phyloP scores from a whole-genome alignment of 2,329 filamentous ascomycete species.

The Colletotrichum euphorbiae region DNA sequence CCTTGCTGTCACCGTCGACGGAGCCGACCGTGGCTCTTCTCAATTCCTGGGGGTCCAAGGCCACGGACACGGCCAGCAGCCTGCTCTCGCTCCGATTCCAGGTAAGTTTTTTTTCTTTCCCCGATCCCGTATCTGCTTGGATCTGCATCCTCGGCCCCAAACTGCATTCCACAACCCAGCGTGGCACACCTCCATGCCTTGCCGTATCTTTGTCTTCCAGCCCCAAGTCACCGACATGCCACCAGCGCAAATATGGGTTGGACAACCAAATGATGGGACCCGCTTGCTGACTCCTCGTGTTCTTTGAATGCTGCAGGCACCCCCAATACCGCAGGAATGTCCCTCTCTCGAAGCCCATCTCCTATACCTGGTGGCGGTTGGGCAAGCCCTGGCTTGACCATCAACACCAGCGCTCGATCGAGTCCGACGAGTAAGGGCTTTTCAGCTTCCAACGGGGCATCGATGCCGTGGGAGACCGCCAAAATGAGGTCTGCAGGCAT shows the following conservation, averaged over 20 bases:
- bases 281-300: constrained; percentile 41
- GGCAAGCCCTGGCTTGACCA: constrained; percentile 83
- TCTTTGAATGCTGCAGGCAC: constrained; percentile 57
- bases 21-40: constrained; percentile 47
- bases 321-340: constrained; percentile 74
- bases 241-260: constrained; percentile 27
- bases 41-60: constrained; percentile 54
- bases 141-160: constrained; percentile 26
- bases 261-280: constrained; percentile 26
- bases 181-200: constrained; percentile 15
- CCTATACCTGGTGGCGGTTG: constrained; percentile 87
- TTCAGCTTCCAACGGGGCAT: constrained; percentile 63
- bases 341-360: constrained; percentile 87
- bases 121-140: constrained; percentile 15
- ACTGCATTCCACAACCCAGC: constrained; percentile 14
- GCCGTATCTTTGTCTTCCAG: constrained; percentile 19
- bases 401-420: constrained; percentile 74
- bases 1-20: constrained; percentile 48
- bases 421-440: constrained; percentile 72
- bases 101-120: constrained; percentile 57
- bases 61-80: constrained; percentile 54
- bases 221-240: constrained; percentile 27
- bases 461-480: constrained; percentile 84
- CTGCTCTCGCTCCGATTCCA: constrained; percentile 65
- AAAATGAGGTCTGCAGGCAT: constrained; percentile 81